Evolutionary conservation across 1,139 yeast species (phyloP), one percentile per base, ranked within the genome.

Genomic region (Yamadazyma epiphylla): DNA sequence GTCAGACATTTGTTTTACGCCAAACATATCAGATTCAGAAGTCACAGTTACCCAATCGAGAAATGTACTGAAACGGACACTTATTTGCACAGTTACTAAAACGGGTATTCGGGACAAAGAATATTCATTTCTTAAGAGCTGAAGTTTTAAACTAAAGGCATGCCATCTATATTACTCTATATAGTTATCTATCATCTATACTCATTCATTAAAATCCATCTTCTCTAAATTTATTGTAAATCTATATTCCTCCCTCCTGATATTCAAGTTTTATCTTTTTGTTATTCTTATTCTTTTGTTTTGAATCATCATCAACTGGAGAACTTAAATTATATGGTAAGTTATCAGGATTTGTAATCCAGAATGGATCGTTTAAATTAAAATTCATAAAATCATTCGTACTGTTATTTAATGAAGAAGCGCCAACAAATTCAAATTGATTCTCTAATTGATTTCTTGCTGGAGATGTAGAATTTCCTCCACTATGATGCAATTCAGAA

Each of bases 261-360:
- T 17, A 17, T 17, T 17, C 20, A 7, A 17, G 10, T 17, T 17
- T 17, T 10, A 17, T 17, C 10, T 17, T 17, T 10, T 17, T 17
- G 10, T 17, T 7, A 17, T 17, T 10, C 9, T 17, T 17, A 17
- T 7, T 17, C 20, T 17, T 17, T 25, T 29, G 30, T 15, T 26
- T 33, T 15, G 34, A 32, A 6, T 37, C n/a, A 14, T 55, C 64
- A 25, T 60, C 65, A 31, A 58, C 53, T 1, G 68, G 68, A 2
- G 65, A 58, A 24, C 61, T 58, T 20, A 64, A 43, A 32, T 58
- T 62, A 35, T 57, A 61, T 2, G 70, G 70, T 19, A 63, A 41
- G 35, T 61, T 62, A 28, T 63, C 70, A 0, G 70, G 69, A 32
- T 59, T 60, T 2, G 69, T 56, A 28, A 62, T 51, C 73, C 72